These are phyloP conservation scores for Quercus alba DNA, from an alignment of 306 rosid genomes.

Conservation along the genomic window DNA sequence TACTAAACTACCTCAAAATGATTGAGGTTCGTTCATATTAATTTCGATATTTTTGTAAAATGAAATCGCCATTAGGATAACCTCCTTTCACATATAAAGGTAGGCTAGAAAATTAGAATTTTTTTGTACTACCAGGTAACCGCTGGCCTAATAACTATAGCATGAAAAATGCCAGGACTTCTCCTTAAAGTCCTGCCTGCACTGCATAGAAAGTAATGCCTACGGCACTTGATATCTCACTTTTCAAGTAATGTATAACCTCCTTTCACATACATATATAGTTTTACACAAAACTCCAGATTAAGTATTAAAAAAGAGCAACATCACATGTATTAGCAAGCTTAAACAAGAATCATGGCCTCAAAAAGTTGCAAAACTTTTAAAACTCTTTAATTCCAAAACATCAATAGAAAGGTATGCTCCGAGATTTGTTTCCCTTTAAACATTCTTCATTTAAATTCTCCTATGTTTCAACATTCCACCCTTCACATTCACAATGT, in stretches of 20 bases:
- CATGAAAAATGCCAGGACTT: neutral
- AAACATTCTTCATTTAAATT: neutral
- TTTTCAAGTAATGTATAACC: neutral
- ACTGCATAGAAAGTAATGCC: neutral
- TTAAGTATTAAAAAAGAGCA: neutral
- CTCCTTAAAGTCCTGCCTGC: neutral
- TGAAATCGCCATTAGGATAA: neutral
- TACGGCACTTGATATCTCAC: neutral
- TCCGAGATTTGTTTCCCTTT: too few relatives aligned
- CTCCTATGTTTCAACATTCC: neutral
- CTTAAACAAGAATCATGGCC: slow-evolving; percentile 11
- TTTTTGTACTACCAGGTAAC: too few relatives aligned
- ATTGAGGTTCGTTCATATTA: too few relatives aligned
- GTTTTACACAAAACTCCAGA: neutral
- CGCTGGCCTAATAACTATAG: neutral
- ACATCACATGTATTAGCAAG: neutral
- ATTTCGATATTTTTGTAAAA: too few relatives aligned
- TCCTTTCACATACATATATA: neutral
- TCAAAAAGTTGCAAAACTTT: neutral
- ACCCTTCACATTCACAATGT: slow-evolving; percentile 21
- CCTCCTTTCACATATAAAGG: neutral
- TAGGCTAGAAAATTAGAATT: too few relatives aligned
- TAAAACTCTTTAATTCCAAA: neutral
- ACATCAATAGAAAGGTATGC: neutral
- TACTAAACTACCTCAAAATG: too few relatives aligned